Base-by-base conservation (phyloP, 768 basidiomycete species). In the Hericium coralloides region DNA sequence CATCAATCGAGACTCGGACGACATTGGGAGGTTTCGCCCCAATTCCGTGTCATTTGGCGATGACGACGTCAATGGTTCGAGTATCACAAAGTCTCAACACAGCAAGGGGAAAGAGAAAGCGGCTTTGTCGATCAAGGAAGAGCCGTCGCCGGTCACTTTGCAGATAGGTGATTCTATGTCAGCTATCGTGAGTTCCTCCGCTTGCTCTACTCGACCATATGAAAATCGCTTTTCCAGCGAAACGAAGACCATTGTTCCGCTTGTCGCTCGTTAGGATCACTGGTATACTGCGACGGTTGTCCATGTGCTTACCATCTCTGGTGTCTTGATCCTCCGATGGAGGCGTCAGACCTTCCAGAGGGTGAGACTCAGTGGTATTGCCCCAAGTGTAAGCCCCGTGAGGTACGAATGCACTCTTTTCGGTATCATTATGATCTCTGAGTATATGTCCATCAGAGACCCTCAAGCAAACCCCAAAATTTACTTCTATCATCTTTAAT, bases 231-330 rank as follows among this genome's bases (percentile, higher is more conserved):
- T 49, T 53, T 52, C 43, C 60, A 80, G 78, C 63, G 76, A 64
- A 91, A 92, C 69, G 84, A 92, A 67, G 89, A 92, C 67, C 87
- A 92, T 65, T 92, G 89, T 67, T 91, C 89, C 60, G 81, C 89
- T 17, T 92, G 89, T 69, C 84, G 85, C 64, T 90, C 86, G 12
- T 66, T 77, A 62, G 95, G 95, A 50, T 82, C 88, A 47, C 79
- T 98, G 59, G 82, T 99, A 18, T 98, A 97, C 69, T 99, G 97
- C 70, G 97, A 98, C 70, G 94, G 95, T 18, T 99, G 97, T 69
- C 92, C 95, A 38, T 76, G 88, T 61, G 92, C 94, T 7, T 99
- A 97, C 70, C 97, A 99, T 72, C 84, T 98, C 59, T 86, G 89
- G 81, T 99, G 97, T 70, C 79, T 99, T 62, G 89, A 99, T 70